Evolutionary conservation across 192 early-diverging fungal species (phyloP), one percentile per base, ranked within the genome.

Genomic region (Mortierella antarctica): DNA sequence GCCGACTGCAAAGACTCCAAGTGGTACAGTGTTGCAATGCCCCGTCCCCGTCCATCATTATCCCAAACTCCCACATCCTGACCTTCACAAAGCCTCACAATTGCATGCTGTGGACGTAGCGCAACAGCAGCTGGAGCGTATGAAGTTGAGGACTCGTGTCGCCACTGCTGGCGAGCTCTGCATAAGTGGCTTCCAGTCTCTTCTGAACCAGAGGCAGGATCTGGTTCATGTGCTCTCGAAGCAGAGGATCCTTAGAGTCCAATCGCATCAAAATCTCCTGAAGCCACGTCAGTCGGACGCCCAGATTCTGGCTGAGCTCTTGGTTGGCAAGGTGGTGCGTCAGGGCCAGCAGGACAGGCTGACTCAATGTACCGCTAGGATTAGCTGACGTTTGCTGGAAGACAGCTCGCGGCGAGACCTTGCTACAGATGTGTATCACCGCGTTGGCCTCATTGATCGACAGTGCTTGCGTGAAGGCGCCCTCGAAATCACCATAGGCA

Each of bases 301-400:
- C 66, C 59, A 86, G 62, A 61, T 83, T 77, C 21, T 81, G 80
- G 51, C 73, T 58, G 18, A 84, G 49, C 23, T 84, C 66, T 47
- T 80, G 81, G 13, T 80, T 71, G 8, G 83, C 72, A 10, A 86
- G 67, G 31, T 86, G 74, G 48, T 84, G 85, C 17, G 84, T 57
- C 40, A 86, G 62, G 1, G 85, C 84, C 44, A 86, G 52, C 13
- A 86, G 56, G 7, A 86, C 85, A 18, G 83, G 83, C 60, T 86
- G 85, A 40, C 78, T 83, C 13, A 86, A 39, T 6, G 77, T 63
- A 0, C 70, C 77, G 17, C 54, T 61, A 1, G 74, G 42, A 23
- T 71, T 74, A 0, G 71, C 42, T 11, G 60, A 56, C 42, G 74
- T 67, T 20, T 49, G 62, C 49, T 80, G 77, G 55, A 86, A 84